These are phyloP conservation scores for Mycena filopes DNA, from an alignment of 768 basidiomycete species.

Conservation along the genomic window DNA sequence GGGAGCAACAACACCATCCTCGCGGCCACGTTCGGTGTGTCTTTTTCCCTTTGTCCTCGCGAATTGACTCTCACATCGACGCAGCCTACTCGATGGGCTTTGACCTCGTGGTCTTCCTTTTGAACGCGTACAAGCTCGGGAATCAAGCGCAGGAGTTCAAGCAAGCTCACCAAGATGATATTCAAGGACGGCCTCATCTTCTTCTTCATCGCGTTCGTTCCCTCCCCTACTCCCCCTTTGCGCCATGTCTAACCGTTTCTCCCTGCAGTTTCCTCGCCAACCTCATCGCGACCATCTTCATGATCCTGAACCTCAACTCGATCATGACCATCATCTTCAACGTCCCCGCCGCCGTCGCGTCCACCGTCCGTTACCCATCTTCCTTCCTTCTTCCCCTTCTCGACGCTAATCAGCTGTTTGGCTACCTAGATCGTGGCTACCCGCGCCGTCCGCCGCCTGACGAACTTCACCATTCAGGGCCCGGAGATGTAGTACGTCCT, in stretches of 20 bases:
- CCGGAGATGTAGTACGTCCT: conserved; percentile 58
- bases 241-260: neutral
- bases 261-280: conserved; percentile 54
- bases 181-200: conserved; percentile 79
- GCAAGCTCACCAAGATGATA: conserved; percentile 68
- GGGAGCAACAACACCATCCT: conserved; percentile 71
- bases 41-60: too few relatives aligned
- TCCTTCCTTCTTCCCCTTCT: neutral
- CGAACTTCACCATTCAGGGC: conserved; percentile 56
- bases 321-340: conserved; percentile 77
- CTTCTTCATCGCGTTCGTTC: conserved; percentile 77
- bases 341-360: conserved; percentile 68
- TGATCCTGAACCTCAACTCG: conserved; percentile 71
- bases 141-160: conserved; percentile 44
- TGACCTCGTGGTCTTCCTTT: conserved; percentile 67
- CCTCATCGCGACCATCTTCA: conserved; percentile 65
- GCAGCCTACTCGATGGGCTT: conserved; percentile 85
- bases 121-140: conserved; percentile 70
- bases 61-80: too few relatives aligned
- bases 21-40: conserved; percentile 75
- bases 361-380: conserved; percentile 50
- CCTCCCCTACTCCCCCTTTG: neutral
- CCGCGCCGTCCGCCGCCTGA: conserved; percentile 68
- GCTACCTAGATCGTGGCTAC: conserved; percentile 63
- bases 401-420: neutral